Base-by-base conservation (phyloP, 1,284 basidiomycete species). In the Cronartium quercuum region DNA sequence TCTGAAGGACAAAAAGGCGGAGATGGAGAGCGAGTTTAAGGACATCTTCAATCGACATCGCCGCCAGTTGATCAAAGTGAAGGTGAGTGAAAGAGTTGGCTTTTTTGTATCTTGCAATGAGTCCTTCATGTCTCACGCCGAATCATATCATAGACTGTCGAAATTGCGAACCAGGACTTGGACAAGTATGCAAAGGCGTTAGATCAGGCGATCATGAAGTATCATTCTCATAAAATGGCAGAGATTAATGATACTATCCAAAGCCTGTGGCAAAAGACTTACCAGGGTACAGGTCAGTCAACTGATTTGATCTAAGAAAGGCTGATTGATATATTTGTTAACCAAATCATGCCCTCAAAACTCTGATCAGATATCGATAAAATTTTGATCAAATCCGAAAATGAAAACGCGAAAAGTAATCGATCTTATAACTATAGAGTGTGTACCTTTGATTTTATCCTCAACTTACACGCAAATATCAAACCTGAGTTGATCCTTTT, bases 361-460 rank as follows among this genome's bases (percentile, higher is more conserved):
- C 44, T 41, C 6, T 61, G 66, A 68, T 67, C 81, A 91, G 95
- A 99, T 83, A 98, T 99, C 80, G 96, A 99, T 82, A 92, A 91
- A 21, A 97, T 99, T 79, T 90, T 91, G 81, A 96, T 99, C 81
- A 88, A 89, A 73, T 96, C 94, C 38, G 96, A 98, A 80, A 88
- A 89, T 73, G 96, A 98, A 82, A 91, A 92, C 60, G 79, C 82
- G 34, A 82, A 82, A 29, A 87, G 90, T 29, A 91, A 92, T 80
- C 86, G 91, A 78, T 91, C 93, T n/a, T 98, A 99, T 85, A 98
- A 98, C 82, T 99, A 99, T 83, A 87, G 96, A 76, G 96, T 94
- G 78, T 77, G 87, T 84, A 68, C 75, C 34, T 29, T 47, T 15
- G 10, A 18, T 64, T 57, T 15, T 13, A 57, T 13, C 44, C 41